Evolutionary conservation across 1,139 yeast species (phyloP).

Genomic region (Nakaseomyces delphensis): DNA sequence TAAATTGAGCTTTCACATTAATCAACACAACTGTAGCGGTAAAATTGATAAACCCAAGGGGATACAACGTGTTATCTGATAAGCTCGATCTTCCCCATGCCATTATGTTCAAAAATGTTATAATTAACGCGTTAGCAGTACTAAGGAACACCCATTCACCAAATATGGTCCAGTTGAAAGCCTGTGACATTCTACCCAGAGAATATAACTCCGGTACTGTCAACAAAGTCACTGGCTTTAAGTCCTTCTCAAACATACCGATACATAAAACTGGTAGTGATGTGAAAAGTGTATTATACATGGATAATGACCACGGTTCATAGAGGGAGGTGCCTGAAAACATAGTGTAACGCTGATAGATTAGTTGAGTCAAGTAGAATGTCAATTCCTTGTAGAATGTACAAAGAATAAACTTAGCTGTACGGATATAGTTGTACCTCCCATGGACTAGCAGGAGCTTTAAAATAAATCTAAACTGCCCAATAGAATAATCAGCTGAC

Average conservation of each 20-base stretch:
- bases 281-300: conserved; percentile 94
- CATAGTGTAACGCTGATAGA: conserved; percentile 77
- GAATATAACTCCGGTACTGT: conserved; percentile 88
- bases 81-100: conserved; percentile 63
- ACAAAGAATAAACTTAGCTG: conserved; percentile 83
- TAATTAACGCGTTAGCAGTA: conserved; percentile 59
- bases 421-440: conserved; percentile 84
- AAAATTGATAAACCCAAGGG: conserved; percentile 69
- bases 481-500: conserved; percentile 90
- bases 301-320: conserved; percentile 93
- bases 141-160: conserved; percentile 75
- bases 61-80: conserved; percentile 67
- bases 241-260: conserved; percentile 93
- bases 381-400: conserved; percentile 91
- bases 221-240: conserved; percentile 75
- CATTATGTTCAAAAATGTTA: conserved; percentile 58
- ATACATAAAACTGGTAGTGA: conserved; percentile 84
- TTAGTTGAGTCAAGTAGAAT: conserved; percentile 80
- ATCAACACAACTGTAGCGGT: conserved; percentile 65
- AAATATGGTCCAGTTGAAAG: conserved; percentile 63
- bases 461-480: conserved; percentile 77
- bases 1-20: conserved; percentile 65
- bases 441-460: conserved; percentile 90
- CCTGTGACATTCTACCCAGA: conserved; percentile 66
- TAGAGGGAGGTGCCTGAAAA: conserved; percentile 90